Evolutionary conservation across 2,329 filamentous ascomycete species (phyloP), one percentile per base, ranked within the genome.

Genomic region (Aspergillus neotritici): DNA sequence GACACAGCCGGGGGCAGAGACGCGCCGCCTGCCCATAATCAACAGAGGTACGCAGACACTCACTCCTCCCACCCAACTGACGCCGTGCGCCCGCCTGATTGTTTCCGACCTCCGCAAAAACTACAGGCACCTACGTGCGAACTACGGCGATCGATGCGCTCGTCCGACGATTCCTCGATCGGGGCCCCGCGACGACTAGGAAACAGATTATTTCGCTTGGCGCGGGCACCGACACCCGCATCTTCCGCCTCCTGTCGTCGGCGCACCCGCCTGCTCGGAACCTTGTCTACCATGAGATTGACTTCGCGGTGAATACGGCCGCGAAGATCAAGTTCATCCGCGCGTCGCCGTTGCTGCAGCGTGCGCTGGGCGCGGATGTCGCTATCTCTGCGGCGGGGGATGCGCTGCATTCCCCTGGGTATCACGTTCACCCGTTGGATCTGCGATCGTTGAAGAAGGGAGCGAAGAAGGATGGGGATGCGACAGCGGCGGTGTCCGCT

Each of bases 211-310:
- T 98, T 48, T 96, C 90, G 0, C 77, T 98, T 1, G 93, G 93
- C 25, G 91, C 93, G 12, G 93, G 93, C 16, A 95, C 90, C 9
- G 93, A 98, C 62, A 97, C 93, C 5, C 80, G 93, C 12, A 84
- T 83, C 47, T 89, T 96, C 59, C 82, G 87, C 14, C 70, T 96
- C 1, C 76, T 86, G 46, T 67, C 78, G 7, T 53, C 53, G 4
- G 21, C 21, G 21, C 47, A 52, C 12, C 63, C 70, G 41, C 64
- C 67, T 9, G 63, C 69, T 39, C 64, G 66, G 0, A 57, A 69
- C 21, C 46, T 95, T 13, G 63, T 84, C 45, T 98, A 97, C 64
- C 90, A 97, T 64, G 93, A 98, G 65, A 73, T 98, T 44, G 93
- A 98, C 65, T 97, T 97, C 57, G 76, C 85, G 1, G 67, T 77